phyloP scores from a whole-genome alignment of 192 early-diverging fungal species.

The Backusella morwellensis region DNA sequence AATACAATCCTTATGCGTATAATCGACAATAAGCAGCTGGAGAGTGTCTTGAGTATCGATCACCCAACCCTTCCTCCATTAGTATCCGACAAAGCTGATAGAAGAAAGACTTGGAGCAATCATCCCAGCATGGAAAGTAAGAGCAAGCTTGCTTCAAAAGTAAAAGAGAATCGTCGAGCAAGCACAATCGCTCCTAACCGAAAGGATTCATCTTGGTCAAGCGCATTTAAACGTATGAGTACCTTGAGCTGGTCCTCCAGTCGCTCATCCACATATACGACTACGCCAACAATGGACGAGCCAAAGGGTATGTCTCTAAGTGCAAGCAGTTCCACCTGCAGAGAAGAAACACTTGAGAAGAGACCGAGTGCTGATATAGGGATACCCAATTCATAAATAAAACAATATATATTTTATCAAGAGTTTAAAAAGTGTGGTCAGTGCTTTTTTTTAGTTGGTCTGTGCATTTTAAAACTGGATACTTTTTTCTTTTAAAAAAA shows the following conservation, averaged over 20 bases:
- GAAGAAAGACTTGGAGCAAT: neutral
- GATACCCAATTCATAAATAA: slow-evolving; percentile 1
- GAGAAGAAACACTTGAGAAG: neutral
- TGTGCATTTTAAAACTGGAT: neutral
- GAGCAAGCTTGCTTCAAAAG: neutral
- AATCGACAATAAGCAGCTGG: slow-evolving; percentile 51
- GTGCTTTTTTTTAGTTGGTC: neutral
- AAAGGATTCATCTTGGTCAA: slow-evolving; percentile 13
- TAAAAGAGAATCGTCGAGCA: neutral
- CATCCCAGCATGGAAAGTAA: neutral
- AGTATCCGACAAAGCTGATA: neutral
- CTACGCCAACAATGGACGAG: neutral
- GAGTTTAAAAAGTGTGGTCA: neutral
- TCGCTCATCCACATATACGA: neutral
- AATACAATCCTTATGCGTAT: slow-evolving; percentile 74
- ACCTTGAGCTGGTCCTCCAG: neutral
- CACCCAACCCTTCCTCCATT: slow-evolving; percentile 11
- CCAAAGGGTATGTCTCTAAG: neutral
- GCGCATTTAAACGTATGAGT: slow-evolving; percentile 16
- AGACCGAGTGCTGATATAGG: neutral
- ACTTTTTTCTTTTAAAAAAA: neutral
- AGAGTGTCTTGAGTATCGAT: slow-evolving; percentile 38
- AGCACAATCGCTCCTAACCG: neutral
- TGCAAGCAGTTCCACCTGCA: neutral
- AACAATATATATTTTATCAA: neutral